Percentiles rank a stretch among this genome's conserved stretches.
Conservation (phyloP, 768 basidiomycete species). For the Tylopilus plumbeoviolaceoides region DNA sequence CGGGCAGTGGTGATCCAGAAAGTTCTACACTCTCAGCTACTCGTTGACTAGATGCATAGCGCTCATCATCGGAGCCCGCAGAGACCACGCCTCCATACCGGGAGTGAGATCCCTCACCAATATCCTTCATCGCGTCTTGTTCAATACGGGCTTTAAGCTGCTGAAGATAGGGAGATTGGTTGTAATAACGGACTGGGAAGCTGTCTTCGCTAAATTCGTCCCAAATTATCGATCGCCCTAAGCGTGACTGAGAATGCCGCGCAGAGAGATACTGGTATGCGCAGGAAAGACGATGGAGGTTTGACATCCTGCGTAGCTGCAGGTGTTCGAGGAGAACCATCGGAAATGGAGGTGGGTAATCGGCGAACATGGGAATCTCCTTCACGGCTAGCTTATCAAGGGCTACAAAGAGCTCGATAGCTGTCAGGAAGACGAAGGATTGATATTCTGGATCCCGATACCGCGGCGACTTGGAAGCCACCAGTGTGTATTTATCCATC, state of each 20-base stretch:
- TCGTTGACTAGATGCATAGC: too few species aligned
- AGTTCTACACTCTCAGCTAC: too few species aligned
- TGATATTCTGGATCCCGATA: constrained; percentile 27
- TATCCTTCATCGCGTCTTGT: background rate
- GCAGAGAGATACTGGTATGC: background rate
- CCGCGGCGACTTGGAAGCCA: background rate
- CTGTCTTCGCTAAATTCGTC: background rate
- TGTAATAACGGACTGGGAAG: background rate
- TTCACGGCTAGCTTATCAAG: background rate
- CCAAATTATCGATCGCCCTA: background rate
- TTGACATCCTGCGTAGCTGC: background rate
- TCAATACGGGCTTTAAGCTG: background rate
- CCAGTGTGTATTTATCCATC: constrained; percentile 24
- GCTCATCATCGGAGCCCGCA: background rate
- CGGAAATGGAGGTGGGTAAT: background rate
- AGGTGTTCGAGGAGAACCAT: background rate
- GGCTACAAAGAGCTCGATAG: constrained; percentile 9
- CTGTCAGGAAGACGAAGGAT: constrained; percentile 39
- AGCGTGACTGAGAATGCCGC: background rate
- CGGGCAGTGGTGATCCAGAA: background rate
- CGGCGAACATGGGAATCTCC: background rate
- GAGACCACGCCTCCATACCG: background rate
- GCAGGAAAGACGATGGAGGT: background rate
- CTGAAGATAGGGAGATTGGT: background rate
- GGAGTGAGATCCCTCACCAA: background rate